Evolutionary conservation across 176 grass and related monocot genomes (phyloP).

Genomic region (Sorghum bicolor): DNA sequence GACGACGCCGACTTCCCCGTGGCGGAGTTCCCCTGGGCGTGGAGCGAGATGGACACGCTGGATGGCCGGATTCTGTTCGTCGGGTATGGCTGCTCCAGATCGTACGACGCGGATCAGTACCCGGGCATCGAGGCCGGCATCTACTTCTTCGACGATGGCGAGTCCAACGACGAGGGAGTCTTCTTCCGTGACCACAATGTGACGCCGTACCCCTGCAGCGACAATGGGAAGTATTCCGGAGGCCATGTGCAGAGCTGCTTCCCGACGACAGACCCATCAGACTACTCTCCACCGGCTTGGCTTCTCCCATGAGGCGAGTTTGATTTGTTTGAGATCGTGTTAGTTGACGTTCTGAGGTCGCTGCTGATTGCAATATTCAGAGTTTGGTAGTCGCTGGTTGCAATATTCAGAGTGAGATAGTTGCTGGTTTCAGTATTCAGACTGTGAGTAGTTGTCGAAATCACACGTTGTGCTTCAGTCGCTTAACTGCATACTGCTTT

Average conservation of each 20-base stretch:
- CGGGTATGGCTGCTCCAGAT: not conserved
- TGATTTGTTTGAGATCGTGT: not conserved
- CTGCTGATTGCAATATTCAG: too few relatives aligned
- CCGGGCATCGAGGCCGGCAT: too few relatives aligned
- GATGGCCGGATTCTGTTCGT: not conserved
- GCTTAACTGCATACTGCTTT: too few relatives aligned
- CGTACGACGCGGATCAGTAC: not conserved
- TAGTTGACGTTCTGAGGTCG: not conserved
- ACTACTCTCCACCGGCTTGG: not conserved
- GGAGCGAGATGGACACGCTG: not conserved
- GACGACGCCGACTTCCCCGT: not conserved
- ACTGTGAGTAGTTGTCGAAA: too few relatives aligned
- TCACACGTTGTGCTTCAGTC: too few relatives aligned
- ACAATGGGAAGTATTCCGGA: not conserved
- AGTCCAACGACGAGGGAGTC: too few relatives aligned
- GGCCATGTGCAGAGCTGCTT: not conserved
- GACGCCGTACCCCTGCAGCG: not conserved
- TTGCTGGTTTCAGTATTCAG: not conserved
- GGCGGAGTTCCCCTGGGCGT: not conserved
- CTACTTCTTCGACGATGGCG: too few relatives aligned
- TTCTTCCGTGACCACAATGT: too few relatives aligned
- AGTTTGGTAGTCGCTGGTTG: not conserved
- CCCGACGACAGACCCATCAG: not conserved
- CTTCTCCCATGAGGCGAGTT: not conserved
- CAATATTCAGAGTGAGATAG: not conserved